Percentiles rank a stretch among this genome's conserved stretches.
Conservation (phyloP, 2,329 filamentous ascomycete species). For the Fusarium incarnatum region DNA sequence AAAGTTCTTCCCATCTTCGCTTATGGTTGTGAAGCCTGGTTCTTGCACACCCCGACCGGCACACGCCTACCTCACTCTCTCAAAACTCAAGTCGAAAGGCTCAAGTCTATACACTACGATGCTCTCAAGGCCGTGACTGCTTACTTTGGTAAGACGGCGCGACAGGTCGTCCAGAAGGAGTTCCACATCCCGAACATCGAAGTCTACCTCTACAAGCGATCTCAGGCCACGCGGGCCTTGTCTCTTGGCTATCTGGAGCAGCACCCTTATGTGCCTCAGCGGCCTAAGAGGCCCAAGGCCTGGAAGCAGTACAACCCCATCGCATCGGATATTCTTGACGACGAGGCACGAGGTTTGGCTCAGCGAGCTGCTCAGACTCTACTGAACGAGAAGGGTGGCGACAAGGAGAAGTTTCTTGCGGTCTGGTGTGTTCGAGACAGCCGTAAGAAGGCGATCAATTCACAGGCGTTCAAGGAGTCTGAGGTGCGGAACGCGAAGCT, state of each 20-base stretch:
- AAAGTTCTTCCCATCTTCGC: conserved; percentile 10
- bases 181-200: conserved; percentile 10
- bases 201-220: not conserved
- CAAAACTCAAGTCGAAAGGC: not conserved
- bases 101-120: conserved; percentile 8
- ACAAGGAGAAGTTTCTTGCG: not conserved
- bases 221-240: not conserved
- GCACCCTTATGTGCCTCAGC: not conserved
- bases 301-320: too few relatives aligned
- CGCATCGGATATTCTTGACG: not conserved
- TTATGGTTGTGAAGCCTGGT: conserved; percentile 22
- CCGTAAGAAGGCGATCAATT: not conserved
- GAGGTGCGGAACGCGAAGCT: not conserved
- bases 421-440: not conserved
- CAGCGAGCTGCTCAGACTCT: not conserved
- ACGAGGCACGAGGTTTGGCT: not conserved
- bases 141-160: not conserved
- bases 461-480: not conserved
- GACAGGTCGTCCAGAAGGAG: conserved; percentile 5
- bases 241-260: not conserved
- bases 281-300: too few relatives aligned
- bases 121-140: conserved; percentile 6
- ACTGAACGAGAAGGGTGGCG: not conserved
- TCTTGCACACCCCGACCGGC: not conserved
- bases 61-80: not conserved